These are phyloP conservation scores for Crucibulum laeve DNA, from an alignment of 768 basidiomycete genomes.

Conservation along the genomic window DNA sequence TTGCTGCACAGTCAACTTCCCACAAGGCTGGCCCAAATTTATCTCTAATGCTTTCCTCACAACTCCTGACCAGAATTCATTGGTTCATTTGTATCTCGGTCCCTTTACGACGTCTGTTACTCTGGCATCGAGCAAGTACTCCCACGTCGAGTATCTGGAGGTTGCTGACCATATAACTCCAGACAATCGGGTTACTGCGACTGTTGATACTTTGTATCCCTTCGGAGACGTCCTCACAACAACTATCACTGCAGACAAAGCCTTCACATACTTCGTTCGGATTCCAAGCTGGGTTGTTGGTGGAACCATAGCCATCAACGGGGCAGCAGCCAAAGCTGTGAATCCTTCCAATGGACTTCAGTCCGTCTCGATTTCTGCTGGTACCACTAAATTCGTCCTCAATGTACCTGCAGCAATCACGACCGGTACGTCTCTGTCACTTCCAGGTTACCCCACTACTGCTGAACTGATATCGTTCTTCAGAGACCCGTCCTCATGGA, in stretches of 20 bases:
- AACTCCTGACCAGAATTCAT: conserved; percentile 37
- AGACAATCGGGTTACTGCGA: conserved; percentile 40
- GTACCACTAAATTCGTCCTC: conserved; percentile 39
- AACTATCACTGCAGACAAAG: conserved; percentile 34
- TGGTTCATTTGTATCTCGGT: conserved; percentile 45
- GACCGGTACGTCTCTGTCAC: conserved; percentile 24
- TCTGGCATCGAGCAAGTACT: conserved; percentile 29
- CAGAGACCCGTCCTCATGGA: conserved; percentile 47
- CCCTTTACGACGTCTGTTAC: conserved; percentile 39
- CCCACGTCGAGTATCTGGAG: conserved; percentile 9
- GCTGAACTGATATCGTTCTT: background rate
- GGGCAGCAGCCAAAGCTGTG: conserved; percentile 28
- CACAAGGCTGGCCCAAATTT: conserved; percentile 54
- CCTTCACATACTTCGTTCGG: conserved; percentile 44
- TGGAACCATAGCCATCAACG: conserved; percentile 42
- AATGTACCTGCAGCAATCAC: conserved; percentile 44
- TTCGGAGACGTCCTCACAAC: conserved; percentile 47
- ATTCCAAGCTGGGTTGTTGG: conserved; percentile 47
- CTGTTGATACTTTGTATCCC: conserved; percentile 45
- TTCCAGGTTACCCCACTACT: background rate
- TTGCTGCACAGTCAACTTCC: conserved; percentile 51
- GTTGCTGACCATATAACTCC: conserved; percentile 12
- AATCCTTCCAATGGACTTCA: conserved; percentile 41
- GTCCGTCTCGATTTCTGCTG: conserved; percentile 30
- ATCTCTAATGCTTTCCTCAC: conserved; percentile 47